Percentiles rank a stretch among this genome's conserved stretches.
These are phyloP conservation scores for Metarhizium brunneum DNA, from an alignment of 2,329 filamentous ascomycete genomes.

Conservation along the genomic window DNA sequence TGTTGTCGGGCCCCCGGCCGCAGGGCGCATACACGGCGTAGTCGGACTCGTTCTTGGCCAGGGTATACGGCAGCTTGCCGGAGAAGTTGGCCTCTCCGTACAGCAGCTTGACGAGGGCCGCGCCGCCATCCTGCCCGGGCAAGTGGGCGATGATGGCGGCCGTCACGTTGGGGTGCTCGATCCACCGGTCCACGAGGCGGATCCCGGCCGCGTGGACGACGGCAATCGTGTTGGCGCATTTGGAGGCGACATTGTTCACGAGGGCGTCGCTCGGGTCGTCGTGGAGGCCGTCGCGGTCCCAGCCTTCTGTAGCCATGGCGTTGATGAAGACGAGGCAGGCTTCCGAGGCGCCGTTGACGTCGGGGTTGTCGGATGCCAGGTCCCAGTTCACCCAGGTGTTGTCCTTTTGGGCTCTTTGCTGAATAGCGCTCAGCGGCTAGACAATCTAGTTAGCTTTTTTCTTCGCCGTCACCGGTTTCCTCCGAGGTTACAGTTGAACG, in stretches of 20 bases:
- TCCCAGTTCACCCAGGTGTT: conserved; percentile 47
- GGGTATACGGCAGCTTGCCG: conserved; percentile 54
- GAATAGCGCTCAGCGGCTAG: conserved; percentile 48
- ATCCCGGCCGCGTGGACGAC: conserved; percentile 55
- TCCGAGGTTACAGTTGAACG: conserved; percentile 10
- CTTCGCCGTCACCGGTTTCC: neutral
- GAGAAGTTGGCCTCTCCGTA: conserved; percentile 46
- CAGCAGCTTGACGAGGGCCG: conserved; percentile 43
- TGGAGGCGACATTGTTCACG: conserved; percentile 47
- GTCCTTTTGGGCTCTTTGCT: conserved; percentile 41
- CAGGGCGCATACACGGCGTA: conserved; percentile 38
- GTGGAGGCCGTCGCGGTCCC: conserved; percentile 53
- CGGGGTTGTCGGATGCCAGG: conserved; percentile 20
- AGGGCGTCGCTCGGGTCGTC: conserved; percentile 59
- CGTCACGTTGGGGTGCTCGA: conserved; percentile 56
- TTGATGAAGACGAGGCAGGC: conserved; percentile 79
- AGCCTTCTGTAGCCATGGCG: conserved; percentile 69
- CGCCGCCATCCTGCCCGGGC: conserved; percentile 57
- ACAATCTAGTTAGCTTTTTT: neutral
- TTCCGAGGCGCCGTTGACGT: conserved; percentile 32
- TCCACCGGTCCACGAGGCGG: conserved; percentile 53
- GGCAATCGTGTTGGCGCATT: conserved; percentile 55
- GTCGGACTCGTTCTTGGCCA: conserved; percentile 44
- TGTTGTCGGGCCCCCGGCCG: conserved; percentile 22
- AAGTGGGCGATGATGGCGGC: conserved; percentile 54